phyloP scores from a whole-genome alignment of 768 basidiomycete genomes.

The Cubamyces sp. region DNA sequence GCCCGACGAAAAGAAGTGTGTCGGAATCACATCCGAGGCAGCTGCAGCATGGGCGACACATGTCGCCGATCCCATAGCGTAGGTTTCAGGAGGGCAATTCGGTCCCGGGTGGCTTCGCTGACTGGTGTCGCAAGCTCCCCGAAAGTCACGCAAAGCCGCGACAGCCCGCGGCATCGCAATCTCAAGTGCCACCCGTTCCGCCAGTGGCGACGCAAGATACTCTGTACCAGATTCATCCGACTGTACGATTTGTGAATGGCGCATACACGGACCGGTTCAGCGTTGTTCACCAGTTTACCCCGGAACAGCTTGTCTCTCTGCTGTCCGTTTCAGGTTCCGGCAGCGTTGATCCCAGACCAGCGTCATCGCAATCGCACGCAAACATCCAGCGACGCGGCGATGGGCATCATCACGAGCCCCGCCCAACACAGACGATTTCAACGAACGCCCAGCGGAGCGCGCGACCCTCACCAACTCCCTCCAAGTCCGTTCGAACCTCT shows the following conservation, averaged over 20 bases:
- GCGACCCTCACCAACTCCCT: background rate
- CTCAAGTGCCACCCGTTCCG: too few relatives aligned
- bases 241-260: background rate
- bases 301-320: background rate
- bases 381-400: too few relatives aligned
- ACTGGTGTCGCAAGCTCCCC: too few relatives aligned
- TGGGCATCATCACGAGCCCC: too few relatives aligned
- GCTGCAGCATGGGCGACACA: constrained; percentile 13
- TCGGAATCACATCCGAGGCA: constrained; percentile 8
- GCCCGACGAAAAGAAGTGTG: constrained; percentile 13
- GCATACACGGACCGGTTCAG: constrained; percentile 3
- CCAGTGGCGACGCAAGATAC: too few relatives aligned
- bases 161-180: too few relatives aligned
- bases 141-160: too few relatives aligned
- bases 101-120: background rate
- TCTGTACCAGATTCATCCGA: background rate
- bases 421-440: too few relatives aligned
- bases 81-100: background rate
- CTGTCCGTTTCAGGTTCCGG: background rate
- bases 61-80: constrained; percentile 10
- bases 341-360: background rate
- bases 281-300: background rate
- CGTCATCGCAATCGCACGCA: too few relatives aligned
- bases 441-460: too few relatives aligned
- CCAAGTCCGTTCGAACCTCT: too few relatives aligned